Conservation (phyloP, 768 basidiomycete genomes). For the Kwoniella sp. region DNA sequence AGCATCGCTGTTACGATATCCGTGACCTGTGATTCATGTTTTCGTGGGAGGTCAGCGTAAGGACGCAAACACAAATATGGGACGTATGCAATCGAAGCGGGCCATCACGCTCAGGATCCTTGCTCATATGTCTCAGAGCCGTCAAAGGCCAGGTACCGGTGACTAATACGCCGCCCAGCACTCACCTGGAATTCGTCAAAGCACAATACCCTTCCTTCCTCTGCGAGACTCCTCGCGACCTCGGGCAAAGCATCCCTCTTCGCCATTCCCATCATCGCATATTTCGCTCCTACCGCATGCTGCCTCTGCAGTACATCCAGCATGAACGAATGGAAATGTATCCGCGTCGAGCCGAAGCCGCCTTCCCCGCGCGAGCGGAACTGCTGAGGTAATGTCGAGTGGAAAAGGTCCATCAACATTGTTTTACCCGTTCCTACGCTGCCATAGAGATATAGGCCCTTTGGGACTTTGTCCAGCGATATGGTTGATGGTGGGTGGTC, state of each 20-base stretch:
- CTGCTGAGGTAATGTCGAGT: constrained; percentile 66
- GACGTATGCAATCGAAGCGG: too few relatives aligned
- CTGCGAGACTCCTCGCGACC: constrained; percentile 82
- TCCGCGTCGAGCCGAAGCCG: constrained; percentile 60
- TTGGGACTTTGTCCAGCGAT: constrained; percentile 66
- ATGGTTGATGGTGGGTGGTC: constrained; percentile 30
- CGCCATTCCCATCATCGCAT: constrained; percentile 61
- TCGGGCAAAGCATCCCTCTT: constrained; percentile 83
- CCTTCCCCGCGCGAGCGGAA: constrained; percentile 26
- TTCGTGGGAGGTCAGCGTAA: background rate
- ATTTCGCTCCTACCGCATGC: constrained; percentile 36
- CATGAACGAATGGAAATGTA: constrained; percentile 99
- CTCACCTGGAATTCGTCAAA: constrained; percentile 97
- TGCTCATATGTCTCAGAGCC: too few relatives aligned
- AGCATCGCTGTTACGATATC: constrained; percentile 99
- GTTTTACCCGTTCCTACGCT: constrained; percentile 93
- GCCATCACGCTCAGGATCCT: too few relatives aligned
- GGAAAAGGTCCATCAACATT: constrained; percentile 99
- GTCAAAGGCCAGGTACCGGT: too few relatives aligned
- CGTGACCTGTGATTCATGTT: constrained; percentile 71
- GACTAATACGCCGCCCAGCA: background rate
- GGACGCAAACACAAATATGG: too few relatives aligned
- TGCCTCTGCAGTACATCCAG: constrained; percentile 91
- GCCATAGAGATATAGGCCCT: constrained; percentile 91
- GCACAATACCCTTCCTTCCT: constrained; percentile 81